Evolutionary conservation across 805 yeast genomes (phyloP).

Genomic region (Candida endomychidarum): DNA sequence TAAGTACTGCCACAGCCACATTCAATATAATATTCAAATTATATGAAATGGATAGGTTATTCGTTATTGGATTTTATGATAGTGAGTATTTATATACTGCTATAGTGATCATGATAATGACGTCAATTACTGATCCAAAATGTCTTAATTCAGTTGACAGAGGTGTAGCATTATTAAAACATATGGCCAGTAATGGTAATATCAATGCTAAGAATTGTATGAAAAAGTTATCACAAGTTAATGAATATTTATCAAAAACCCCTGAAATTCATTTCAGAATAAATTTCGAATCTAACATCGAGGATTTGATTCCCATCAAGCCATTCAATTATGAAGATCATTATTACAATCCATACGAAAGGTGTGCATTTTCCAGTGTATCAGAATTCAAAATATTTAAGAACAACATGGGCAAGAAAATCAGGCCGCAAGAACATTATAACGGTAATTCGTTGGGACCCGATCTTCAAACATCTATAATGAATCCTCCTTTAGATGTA

Average conservation of each 20-base stretch:
- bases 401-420: constrained; percentile 1
- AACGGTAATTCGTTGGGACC: not conserved
- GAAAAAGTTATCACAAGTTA: constrained; percentile 28
- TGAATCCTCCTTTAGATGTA: not conserved
- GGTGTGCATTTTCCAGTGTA: constrained; percentile 10
- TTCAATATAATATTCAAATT: constrained; percentile 31
- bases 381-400: constrained; percentile 15
- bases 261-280: constrained; percentile 24
- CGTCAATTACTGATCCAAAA: constrained; percentile 18
- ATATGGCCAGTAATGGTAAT: constrained; percentile 35
- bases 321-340: constrained; percentile 11
- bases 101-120: constrained; percentile 27
- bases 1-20: constrained; percentile 29
- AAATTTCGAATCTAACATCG: constrained; percentile 21
- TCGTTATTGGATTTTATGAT: constrained; percentile 41
- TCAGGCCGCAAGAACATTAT: not conserved
- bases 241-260: constrained; percentile 20
- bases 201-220: constrained; percentile 34
- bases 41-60: constrained; percentile 27
- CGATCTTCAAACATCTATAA: not conserved
- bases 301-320: constrained; percentile 5
- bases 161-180: constrained; percentile 32
- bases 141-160: constrained; percentile 20
- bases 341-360: constrained; percentile 17
- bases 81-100: constrained; percentile 38